These are phyloP conservation scores for Ogataea chonburiensis DNA, from an alignment of 805 yeast species.

Conservation along the genomic window DNA sequence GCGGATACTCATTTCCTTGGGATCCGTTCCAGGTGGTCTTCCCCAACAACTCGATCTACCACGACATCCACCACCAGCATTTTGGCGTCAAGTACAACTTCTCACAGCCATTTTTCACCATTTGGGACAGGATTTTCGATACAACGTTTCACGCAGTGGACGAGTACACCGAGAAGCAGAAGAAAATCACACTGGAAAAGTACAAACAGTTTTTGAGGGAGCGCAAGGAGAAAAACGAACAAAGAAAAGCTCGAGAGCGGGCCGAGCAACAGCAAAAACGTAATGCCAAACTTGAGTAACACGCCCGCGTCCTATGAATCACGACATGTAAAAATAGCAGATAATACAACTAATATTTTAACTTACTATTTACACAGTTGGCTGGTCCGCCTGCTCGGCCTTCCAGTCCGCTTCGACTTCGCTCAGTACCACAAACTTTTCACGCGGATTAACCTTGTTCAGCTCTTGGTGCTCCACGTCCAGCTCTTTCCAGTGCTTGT, in stretches of 20 bases:
- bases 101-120: constrained; percentile 93
- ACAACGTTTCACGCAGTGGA: constrained; percentile 72
- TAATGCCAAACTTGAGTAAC: too few species aligned
- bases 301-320: too few species aligned
- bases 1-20: constrained; percentile 92
- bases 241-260: constrained; percentile 5
- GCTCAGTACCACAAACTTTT: constrained; percentile 64
- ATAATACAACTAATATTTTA: neutral
- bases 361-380: constrained; percentile 10
- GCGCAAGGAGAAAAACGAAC: constrained; percentile 28
- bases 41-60: constrained; percentile 95
- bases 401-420: constrained; percentile 45
- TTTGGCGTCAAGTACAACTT: constrained; percentile 93
- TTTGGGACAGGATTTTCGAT: constrained; percentile 78
- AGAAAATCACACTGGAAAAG: constrained; percentile 63
- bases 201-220: constrained; percentile 56
- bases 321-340: constrained; percentile 5
- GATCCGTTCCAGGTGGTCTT: constrained; percentile 88
- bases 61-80: constrained; percentile 95
- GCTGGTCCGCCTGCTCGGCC: constrained; percentile 18
- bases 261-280: constrained; percentile 2
- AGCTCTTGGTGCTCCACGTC: constrained; percentile 61
- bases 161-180: constrained; percentile 62
- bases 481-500: constrained; percentile 62
- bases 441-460: constrained; percentile 57